A percentile compares a stretch with the other conserved stretches of the same genome.
phyloP scores from a whole-genome alignment of 2,329 filamentous ascomycete genomes.

The Aaosphaeria arxii region DNA sequence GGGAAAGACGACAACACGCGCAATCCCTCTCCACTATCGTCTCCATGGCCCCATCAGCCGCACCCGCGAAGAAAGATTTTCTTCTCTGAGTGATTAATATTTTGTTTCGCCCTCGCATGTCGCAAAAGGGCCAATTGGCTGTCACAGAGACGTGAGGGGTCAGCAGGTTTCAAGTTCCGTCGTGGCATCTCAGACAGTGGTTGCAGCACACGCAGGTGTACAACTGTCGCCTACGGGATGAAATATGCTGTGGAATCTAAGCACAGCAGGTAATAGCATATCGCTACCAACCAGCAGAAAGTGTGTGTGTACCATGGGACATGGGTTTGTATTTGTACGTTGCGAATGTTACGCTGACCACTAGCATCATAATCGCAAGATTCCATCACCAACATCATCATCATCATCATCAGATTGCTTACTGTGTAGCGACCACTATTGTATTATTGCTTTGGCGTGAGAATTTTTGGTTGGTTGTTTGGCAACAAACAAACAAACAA shows the following conservation, averaged over 20 bases:
- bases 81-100: background rate
- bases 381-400: background rate
- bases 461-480: background rate
- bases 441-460: background rate
- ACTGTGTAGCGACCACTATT: background rate
- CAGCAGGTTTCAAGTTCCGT: slow-evolving; percentile 18
- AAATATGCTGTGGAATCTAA: slow-evolving; percentile 15
- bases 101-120: slow-evolving; percentile 18
- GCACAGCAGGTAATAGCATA: slow-evolving; percentile 15
- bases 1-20: background rate
- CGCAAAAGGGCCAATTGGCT: slow-evolving; percentile 5
- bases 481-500: slow-evolving; percentile 25
- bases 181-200: slow-evolving; percentile 12
- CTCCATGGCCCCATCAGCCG: slow-evolving; percentile 7
- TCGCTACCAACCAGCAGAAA: background rate
- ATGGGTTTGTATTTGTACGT: too few species aligned
- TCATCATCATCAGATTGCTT: too few species aligned
- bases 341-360: too few species aligned
- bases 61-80: slow-evolving; percentile 5
- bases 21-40: background rate
- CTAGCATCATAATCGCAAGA: too few species aligned
- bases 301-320: too few species aligned
- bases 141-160: slow-evolving; percentile 7
- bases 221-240: slow-evolving; percentile 17
- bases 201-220: slow-evolving; percentile 15